A percentile compares a stretch with the other conserved stretches of the same genome.
Conservation (phyloP, 2,329 filamentous ascomycete species). For the Fusarium hainanense region DNA sequence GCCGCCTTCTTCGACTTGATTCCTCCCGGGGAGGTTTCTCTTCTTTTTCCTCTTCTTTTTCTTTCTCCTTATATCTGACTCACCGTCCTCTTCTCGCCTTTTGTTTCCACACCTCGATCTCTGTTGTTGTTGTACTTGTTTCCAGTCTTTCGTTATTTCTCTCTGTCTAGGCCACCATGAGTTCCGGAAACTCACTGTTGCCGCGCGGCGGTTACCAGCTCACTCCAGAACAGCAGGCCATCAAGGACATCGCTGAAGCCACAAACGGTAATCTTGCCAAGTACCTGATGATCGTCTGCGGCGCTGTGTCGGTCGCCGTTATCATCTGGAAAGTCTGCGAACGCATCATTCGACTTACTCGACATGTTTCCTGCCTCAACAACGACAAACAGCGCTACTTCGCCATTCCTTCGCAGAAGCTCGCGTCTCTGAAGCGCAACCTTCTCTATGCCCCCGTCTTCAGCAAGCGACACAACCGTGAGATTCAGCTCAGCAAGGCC, state of each 20-base stretch:
- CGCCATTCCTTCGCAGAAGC: constrained; percentile 63
- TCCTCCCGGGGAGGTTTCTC: constrained; percentile 37
- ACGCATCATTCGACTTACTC: constrained; percentile 73
- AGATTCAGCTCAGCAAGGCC: constrained; percentile 68
- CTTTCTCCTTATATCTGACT: background rate
- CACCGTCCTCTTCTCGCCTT: background rate
- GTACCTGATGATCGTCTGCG: constrained; percentile 73
- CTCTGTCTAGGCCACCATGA: constrained; percentile 30
- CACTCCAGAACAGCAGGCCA: constrained; percentile 30
- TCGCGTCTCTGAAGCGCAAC: constrained; percentile 77
- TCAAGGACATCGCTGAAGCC: constrained; percentile 24
- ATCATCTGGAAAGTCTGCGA: constrained; percentile 74
- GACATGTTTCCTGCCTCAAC: constrained; percentile 79
- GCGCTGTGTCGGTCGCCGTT: constrained; percentile 70
- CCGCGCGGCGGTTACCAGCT: constrained; percentile 28
- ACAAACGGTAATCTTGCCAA: constrained; percentile 65
- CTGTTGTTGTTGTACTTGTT: constrained; percentile 6
- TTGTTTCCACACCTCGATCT: constrained; percentile 16
- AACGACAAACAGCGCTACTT: constrained; percentile 87
- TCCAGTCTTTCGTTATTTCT: constrained; percentile 1
- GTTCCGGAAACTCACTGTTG: constrained; percentile 41
- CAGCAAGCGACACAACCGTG: constrained; percentile 72
- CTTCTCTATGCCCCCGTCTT: constrained; percentile 74
- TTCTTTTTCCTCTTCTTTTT: background rate
- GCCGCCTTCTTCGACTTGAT: constrained; percentile 13